Evolutionary conservation across 148 eudicot species (phyloP), one percentile per base, ranked within the genome.

Genomic region (Nepenthes gracilis): DNA sequence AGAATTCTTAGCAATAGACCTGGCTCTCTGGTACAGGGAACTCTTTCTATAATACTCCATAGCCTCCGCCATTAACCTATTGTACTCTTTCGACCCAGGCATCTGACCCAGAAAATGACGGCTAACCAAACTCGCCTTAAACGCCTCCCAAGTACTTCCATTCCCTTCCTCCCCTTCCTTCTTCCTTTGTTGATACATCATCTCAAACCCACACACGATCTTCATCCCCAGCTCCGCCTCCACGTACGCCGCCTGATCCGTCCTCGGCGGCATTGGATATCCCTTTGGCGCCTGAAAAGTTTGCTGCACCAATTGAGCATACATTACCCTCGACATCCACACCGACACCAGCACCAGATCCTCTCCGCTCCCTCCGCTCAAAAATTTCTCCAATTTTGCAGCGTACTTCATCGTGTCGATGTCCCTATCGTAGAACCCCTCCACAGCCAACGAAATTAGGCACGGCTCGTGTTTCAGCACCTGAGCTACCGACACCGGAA

Each of bases 151-250:
- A 12, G 88, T 79, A 37, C 79, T 71, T 59, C 98, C 98, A 55
- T 73, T 88, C 59, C 96, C 98, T 73, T 84, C 91, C 23, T 70
- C 78, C 12, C 90, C 95, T 2, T 79, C 81, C 61, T 71, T 75
- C 72, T 65, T 77, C 70, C 81, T 77, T 61, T 67, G 70, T 75
- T 88, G 98, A 81, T 93, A 93, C 76, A 93, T 69, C 98, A 93
- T 93, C 75, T 93, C 98, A 59, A 93, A 78, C 52, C 98, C 98
- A 66, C 94, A 82, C 8, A 89, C 78, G 59, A 93, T 84, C 82
- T 93, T 93, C 98, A 93, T 82, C 58, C 98, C 98, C 55, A 88
- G 55, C 67, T 93, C 98, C 4, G 98, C 96, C 73, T 86, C 96
- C 68, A 55, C 12, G 67, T 75, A 86, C 35, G 66, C 75, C 34